Base-by-base conservation (phyloP, 1,284 basidiomycete species). In the Volvariella volvacea region DNA sequence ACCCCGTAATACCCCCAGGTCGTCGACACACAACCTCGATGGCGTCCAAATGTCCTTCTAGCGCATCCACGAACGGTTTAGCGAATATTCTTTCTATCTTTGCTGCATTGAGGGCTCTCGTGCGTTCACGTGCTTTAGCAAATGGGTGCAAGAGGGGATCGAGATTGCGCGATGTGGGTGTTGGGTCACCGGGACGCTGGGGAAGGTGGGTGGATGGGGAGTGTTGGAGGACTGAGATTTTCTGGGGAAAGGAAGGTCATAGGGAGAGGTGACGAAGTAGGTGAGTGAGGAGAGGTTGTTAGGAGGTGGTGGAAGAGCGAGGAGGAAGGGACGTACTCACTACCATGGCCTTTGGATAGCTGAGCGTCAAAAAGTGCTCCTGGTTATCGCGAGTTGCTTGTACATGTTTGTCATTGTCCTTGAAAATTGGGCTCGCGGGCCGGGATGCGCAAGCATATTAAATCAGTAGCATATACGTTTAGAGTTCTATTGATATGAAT, bases 31-130 rank as follows among this genome's bases (percentile, higher is more conserved):
- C 70, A 17, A 83, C 80, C 65, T 98, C 96, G 12, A 97, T 84
- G n/a, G 94, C 93, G 62, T 99, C 96, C 22, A 90, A 75, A 65
- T 98, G 95, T 0, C 95, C 96, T 48, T 96, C 94, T 38, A 99
- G 63, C 43, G 83, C 78, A 22, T 80, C 91, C 6, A 99, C 76
- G 55, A 99, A 99, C 0, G 96, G 96, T 61, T 96, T 98, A 20
- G 95, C 87, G 61, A 98, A 98, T 69, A 99, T 91, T 43, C 92
- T 74, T 48, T 98, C 94, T 71, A 99, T 87, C 69, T 99, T 99
- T 17, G 88, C 88, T 0, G 95, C 95, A 49, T 93, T 96, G 40
- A 99, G 64, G 1, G 96, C 96, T 47, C 96, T 82, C 16, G 85
- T 93, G 42, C 96, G 92, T 68, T 99, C 95, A 49, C 96, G 72